These are phyloP conservation scores for Barbarea vulgaris DNA, from an alignment of 345 rosid species.

Conservation along the genomic window DNA sequence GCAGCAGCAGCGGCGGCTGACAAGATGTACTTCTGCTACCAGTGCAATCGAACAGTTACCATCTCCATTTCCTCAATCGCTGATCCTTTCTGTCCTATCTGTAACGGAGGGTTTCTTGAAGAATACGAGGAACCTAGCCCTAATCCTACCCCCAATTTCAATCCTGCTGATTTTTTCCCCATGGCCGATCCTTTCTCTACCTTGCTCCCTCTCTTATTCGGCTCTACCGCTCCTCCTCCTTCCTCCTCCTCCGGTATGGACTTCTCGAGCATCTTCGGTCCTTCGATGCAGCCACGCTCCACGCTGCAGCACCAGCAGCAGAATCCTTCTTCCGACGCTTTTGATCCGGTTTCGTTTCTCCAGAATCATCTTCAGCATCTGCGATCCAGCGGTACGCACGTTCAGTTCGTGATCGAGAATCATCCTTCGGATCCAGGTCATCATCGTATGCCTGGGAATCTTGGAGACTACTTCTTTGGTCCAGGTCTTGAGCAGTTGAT, in stretches of 20 bases:
- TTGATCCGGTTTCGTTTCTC: constrained; percentile 59
- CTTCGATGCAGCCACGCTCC: constrained; percentile 21
- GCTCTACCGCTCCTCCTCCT: constrained; percentile 27
- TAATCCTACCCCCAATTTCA: constrained; percentile 38
- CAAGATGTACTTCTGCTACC: constrained; percentile 61
- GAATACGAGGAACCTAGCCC: constrained; percentile 59
- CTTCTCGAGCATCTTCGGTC: constrained; percentile 32
- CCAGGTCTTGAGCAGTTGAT: constrained; percentile 79
- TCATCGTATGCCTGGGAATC: constrained; percentile 39
- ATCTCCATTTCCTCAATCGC: constrained; percentile 45
- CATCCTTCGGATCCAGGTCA: constrained; percentile 44
- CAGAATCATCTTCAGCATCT: constrained; percentile 58
- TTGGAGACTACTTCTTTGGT: constrained; percentile 76
- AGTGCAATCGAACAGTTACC: constrained; percentile 63
- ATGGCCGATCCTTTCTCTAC: constrained; percentile 40
- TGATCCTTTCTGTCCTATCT: constrained; percentile 65
- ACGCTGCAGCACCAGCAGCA: constrained; percentile 6
- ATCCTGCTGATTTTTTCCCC: constrained; percentile 27
- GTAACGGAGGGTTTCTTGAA: constrained; percentile 66
- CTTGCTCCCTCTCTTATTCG: constrained; percentile 44
- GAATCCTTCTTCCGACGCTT: constrained; percentile 29
- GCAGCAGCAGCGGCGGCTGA: constrained; percentile 38
- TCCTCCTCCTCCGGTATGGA: constrained; percentile 30
- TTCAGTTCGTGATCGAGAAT: constrained; percentile 69
- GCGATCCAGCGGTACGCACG: constrained; percentile 59